Evolutionary conservation across 2,329 filamentous ascomycete species (phyloP), one percentile per base, ranked within the genome.

Genomic region (Colletotrichum karsti): DNA sequence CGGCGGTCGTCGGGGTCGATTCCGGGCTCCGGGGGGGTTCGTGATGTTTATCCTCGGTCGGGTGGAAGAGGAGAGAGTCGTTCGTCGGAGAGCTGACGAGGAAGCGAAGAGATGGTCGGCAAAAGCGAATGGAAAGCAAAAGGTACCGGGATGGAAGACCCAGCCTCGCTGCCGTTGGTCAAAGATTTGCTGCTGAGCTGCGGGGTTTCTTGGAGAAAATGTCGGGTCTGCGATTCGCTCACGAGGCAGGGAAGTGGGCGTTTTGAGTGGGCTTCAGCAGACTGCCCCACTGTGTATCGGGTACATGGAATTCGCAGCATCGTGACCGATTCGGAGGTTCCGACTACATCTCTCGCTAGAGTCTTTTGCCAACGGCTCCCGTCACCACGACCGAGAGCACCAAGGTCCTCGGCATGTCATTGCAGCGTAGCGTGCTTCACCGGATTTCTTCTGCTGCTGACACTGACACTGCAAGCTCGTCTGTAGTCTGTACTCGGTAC

Each of bases 191-290:
- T 64, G 60, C 59, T 67, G 59, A 35, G 61, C 61, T 69, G 65
- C 61, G 65, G 65, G 65, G 65, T 69, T 63, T 61, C 61, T 67
- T 69, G 65, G 65, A 69, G 62, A 69, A 61, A 68, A 69, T 67
- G 30, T 9, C 24, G 67, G 39, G 20, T 18, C 33, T 18, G 37
- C 39, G 53, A 69, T 69, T 69, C 37, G 65, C 30, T 30, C 18
- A 28, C 15, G 24, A 13, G 33, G 44, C 18, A 28, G 33, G 44
- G n/a, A 63, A 48, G 50, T 67, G 63, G 51, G 44, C 4, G 30
- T 4, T 24, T 46, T n/a, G 9, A 48, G 42, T 67, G 63, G 63
- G n/a, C 9, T 46, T 22, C 5, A n/a, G 6, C 42, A 46, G 44
- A 28, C 24, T 2, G 24, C n/a, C 30, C 55, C 62, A 51, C 41